Conservation (phyloP, 2,329 filamentous ascomycete species). For the Talaromyces sp. region DNA sequence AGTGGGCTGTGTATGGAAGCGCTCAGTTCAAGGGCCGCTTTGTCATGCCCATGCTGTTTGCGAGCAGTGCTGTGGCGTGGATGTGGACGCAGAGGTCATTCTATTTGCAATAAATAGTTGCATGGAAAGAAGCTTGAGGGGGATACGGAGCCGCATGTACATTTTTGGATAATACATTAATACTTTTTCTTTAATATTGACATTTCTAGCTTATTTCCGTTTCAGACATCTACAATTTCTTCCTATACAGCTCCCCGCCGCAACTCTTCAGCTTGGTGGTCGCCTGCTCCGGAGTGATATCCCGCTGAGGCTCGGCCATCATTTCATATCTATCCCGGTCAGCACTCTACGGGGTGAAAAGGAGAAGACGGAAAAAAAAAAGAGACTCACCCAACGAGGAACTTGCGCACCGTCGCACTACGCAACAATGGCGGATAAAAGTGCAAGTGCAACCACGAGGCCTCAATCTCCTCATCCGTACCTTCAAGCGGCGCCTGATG, state of each 20-base stretch:
- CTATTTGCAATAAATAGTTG: slow-evolving; percentile 18
- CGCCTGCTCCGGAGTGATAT: slow-evolving; percentile 96
- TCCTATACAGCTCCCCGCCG: slow-evolving; percentile 78
- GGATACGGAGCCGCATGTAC: background rate
- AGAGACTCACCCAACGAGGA: slow-evolving; percentile 66
- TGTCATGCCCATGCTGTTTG: slow-evolving; percentile 53
- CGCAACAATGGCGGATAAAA: slow-evolving; percentile 93
- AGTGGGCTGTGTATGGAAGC: slow-evolving; percentile 74
- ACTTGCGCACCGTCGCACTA: slow-evolving; percentile 91
- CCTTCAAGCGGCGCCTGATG: slow-evolving; percentile 90
- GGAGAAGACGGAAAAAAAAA: slow-evolving; percentile 2
- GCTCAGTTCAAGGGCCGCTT: slow-evolving; percentile 59
- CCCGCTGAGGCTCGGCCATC: slow-evolving; percentile 94
- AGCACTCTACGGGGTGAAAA: background rate
- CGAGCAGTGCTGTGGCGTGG: slow-evolving; percentile 52
- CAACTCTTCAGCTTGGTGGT: slow-evolving; percentile 69
- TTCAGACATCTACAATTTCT: slow-evolving; percentile 37
- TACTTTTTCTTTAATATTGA: background rate
- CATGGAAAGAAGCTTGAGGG: background rate
- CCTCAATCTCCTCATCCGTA: slow-evolving; percentile 74
- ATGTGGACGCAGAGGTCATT: slow-evolving; percentile 53
- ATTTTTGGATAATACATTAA: background rate
- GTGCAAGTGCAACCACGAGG: slow-evolving; percentile 90
- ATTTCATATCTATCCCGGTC: slow-evolving; percentile 64
- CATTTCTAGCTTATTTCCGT: background rate